Percentiles rank a stretch among this genome's conserved stretches.
Evolutionary conservation across 805 yeast genomes (phyloP).

Genomic region (Spathaspora gorwiae): DNA sequence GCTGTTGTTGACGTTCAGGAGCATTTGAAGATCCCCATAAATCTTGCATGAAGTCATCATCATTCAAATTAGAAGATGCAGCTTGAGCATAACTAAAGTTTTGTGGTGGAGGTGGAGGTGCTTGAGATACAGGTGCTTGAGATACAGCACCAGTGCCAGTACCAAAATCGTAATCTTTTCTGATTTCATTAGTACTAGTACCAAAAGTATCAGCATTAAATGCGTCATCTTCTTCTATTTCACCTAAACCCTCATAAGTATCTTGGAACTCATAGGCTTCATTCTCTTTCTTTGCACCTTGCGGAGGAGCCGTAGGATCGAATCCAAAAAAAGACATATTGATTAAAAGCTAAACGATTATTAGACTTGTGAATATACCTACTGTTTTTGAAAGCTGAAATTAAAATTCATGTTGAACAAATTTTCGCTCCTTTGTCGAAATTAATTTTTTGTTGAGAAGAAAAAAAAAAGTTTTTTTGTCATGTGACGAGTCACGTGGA

Average conservation of each 20-base stretch:
- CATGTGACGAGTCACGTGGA: no score
- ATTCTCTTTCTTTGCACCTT: constrained; percentile 11
- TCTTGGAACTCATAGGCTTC: constrained; percentile 73
- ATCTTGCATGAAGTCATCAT: constrained; percentile 43
- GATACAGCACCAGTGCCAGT: constrained; percentile 13
- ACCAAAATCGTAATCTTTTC: constrained; percentile 65
- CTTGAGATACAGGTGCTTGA: constrained; percentile 7
- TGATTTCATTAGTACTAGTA: constrained; percentile 37
- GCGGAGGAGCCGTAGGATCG: constrained; percentile 43
- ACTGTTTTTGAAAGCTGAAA: no score
- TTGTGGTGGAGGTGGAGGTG: constrained; percentile 15
- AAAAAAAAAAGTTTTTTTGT: no score
- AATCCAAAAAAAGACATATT: constrained; percentile 67
- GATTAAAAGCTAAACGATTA: no score
- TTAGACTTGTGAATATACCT: no score
- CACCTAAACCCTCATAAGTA: constrained; percentile 75
- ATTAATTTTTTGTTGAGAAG: no score
- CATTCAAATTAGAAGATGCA: constrained; percentile 28
- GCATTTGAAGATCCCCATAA: constrained; percentile 39
- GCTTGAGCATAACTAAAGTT: constrained; percentile 40
- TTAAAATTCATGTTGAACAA: no score
- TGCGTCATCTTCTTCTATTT: constrained; percentile 71
- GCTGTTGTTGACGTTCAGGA: constrained; percentile 24
- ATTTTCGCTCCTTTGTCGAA: no score
- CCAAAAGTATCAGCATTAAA: constrained; percentile 81